phyloP scores from a whole-genome alignment of 345 rosid species.

The Populus simonii region DNA sequence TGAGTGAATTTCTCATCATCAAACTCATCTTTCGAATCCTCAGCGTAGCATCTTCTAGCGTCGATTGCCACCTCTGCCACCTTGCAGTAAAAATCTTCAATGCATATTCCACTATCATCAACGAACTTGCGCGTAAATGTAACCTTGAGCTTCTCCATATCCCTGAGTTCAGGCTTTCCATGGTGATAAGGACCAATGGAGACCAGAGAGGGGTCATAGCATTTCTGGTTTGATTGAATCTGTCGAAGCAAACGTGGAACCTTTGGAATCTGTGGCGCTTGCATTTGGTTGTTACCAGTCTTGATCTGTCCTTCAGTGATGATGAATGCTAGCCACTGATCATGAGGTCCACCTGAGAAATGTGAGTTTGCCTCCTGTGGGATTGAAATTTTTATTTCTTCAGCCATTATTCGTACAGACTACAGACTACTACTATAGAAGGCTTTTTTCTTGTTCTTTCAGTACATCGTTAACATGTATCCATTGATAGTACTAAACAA shows the following conservation, averaged over 20 bases:
- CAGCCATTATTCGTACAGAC: too few relatives aligned
- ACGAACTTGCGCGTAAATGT: not conserved
- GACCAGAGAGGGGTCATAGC: not conserved
- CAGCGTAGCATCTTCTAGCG: not conserved
- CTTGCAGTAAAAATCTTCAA: not conserved
- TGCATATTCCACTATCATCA: too few relatives aligned
- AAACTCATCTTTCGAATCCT: not conserved
- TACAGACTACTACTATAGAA: too few relatives aligned
- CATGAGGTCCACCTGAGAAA: not conserved
- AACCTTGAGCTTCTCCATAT: slow-evolving; percentile 1
- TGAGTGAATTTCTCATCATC: not conserved
- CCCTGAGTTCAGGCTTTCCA: not conserved
- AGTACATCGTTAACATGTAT: too few relatives aligned
- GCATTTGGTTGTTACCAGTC: not conserved
- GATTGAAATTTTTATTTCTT: too few relatives aligned
- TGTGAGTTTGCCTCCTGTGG: too few relatives aligned
- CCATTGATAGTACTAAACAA: too few relatives aligned
- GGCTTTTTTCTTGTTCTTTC: too few relatives aligned
- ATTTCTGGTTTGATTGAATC: not conserved
- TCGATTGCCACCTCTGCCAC: not conserved
- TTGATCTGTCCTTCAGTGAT: not conserved
- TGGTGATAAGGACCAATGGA: slow-evolving; percentile 16
- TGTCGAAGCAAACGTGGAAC: not conserved
- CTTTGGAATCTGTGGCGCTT: not conserved
- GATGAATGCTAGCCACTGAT: not conserved